Conservation (phyloP, 2,329 filamentous ascomycete species). For the Colletotrichum acutatum region DNA sequence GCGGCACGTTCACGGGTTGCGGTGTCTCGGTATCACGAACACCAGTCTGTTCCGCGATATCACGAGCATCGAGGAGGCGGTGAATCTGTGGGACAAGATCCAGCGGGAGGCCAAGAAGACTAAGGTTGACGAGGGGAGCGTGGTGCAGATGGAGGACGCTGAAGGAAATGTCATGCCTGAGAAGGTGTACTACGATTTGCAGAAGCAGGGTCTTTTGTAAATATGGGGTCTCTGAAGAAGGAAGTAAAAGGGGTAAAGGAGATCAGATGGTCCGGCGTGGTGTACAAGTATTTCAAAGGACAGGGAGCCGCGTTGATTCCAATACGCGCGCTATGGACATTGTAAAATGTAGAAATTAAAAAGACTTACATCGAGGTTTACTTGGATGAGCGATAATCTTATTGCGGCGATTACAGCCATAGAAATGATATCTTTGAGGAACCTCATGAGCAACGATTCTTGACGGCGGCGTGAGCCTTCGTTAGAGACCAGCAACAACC, state of each 20-base stretch:
- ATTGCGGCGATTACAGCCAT: not conserved
- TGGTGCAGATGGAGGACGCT: constrained; percentile 98
- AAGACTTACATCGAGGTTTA: not conserved
- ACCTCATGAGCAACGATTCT: not conserved
- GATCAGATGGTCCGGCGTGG: not conserved
- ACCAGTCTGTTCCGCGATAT: constrained; percentile 94
- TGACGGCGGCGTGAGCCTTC: not conserved
- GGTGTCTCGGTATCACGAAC: constrained; percentile 93
- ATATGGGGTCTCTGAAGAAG: not conserved
- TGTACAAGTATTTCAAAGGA: constrained; percentile 12
- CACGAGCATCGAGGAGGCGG: constrained; percentile 88
- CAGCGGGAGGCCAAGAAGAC: constrained; percentile 85
- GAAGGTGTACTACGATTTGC: constrained; percentile 95
- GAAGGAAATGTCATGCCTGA: constrained; percentile 99
- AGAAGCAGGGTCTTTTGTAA: constrained; percentile 88
- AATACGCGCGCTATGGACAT: not conserved
- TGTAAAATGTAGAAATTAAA: not conserved
- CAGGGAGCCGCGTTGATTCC: not conserved
- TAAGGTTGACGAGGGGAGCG: constrained; percentile 79
- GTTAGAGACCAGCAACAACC: no score
- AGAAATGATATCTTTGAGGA: not conserved
- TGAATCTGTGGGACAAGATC: constrained; percentile 92
- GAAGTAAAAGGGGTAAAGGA: no score
- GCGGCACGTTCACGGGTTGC: constrained; percentile 91
- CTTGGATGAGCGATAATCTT: not conserved